Percentiles rank a stretch among this genome's conserved stretches.
phyloP scores from a whole-genome alignment of 2,329 filamentous ascomycete genomes.

The Fusarium albidum region DNA sequence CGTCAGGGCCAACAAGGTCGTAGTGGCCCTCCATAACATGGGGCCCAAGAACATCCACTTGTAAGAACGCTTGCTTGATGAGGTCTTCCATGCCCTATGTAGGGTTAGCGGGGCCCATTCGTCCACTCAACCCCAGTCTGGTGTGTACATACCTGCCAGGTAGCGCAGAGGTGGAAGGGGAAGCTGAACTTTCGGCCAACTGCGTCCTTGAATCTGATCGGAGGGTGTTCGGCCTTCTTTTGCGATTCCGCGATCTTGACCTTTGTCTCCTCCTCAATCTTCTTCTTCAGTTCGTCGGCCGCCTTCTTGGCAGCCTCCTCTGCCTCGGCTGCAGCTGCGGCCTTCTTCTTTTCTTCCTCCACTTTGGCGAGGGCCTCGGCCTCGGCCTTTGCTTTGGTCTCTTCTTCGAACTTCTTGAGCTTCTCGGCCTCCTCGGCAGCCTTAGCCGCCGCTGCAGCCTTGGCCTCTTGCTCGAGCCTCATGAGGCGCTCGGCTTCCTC shows the following conservation, averaged over 20 bases:
- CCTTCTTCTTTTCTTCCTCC: constrained; percentile 52
- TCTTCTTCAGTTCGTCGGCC: constrained; percentile 68
- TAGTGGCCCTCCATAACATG: constrained; percentile 83
- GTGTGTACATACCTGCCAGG: constrained; percentile 73
- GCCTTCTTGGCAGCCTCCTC: constrained; percentile 60
- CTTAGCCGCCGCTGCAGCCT: constrained; percentile 50
- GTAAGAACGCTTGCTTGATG: constrained; percentile 83
- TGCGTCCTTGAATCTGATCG: constrained; percentile 91
- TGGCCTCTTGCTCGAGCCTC: constrained; percentile 50
- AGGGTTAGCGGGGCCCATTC: constrained; percentile 34
- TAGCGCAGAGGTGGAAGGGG: constrained; percentile 84
- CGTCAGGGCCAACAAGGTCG: constrained; percentile 80
- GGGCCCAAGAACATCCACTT: constrained; percentile 78
- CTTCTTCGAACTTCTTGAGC: constrained; percentile 54
- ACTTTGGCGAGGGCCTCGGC: constrained; percentile 49
- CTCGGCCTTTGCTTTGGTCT: constrained; percentile 51
- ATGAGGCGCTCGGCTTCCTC: constrained; percentile 53
- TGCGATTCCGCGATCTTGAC: constrained; percentile 57
- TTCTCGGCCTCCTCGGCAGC: constrained; percentile 49
- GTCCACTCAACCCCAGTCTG: not conserved
- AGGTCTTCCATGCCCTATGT: constrained; percentile 83
- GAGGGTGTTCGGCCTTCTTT: constrained; percentile 69
- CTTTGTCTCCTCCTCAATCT: constrained; percentile 64
- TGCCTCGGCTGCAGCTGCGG: constrained; percentile 52
- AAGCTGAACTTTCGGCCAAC: constrained; percentile 93